Conservation (phyloP, 2,329 filamentous ascomycete genomes). For the Botrytis tulipae region DNA sequence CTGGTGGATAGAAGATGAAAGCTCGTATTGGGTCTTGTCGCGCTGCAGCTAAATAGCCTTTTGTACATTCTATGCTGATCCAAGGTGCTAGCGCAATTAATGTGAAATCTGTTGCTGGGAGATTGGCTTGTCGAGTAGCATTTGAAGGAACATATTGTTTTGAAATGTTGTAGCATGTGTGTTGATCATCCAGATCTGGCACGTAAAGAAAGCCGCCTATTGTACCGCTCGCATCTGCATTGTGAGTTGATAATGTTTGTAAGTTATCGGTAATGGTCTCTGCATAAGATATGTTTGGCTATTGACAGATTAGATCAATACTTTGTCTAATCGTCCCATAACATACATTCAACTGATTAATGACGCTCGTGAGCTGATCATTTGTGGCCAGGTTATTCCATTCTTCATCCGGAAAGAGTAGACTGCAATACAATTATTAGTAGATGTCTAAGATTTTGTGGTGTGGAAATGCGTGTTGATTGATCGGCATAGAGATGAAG, state of each 20-base stretch:
- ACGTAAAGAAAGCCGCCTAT: constrained; percentile 84
- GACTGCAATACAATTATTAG: constrained; percentile 30
- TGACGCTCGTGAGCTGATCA: constrained; percentile 23
- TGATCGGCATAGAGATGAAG: neutral
- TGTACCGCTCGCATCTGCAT: constrained; percentile 56
- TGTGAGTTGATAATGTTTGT: constrained; percentile 72
- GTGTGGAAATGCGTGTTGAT: neutral
- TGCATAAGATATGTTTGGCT: constrained; percentile 37
- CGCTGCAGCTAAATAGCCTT: constrained; percentile 66
- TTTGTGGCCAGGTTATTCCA: constrained; percentile 30
- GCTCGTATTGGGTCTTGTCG: constrained; percentile 57
- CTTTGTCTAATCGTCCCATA: neutral
- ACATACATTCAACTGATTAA: constrained; percentile 34
- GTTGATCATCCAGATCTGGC: constrained; percentile 60
- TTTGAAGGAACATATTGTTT: constrained; percentile 69
- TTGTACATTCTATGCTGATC: constrained; percentile 71
- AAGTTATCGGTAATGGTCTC: constrained; percentile 55
- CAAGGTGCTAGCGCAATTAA: constrained; percentile 84
- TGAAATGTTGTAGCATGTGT: constrained; percentile 63
- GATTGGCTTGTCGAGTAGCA: constrained; percentile 68
- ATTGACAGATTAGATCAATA: constrained; percentile 1
- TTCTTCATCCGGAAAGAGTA: constrained; percentile 37
- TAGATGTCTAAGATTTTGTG: constrained; percentile 4
- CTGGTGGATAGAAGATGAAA: constrained; percentile 62
- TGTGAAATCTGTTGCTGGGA: constrained; percentile 67